Conservation (phyloP, 345 rosid genomes). For the Gossypium sturtianum region DNA sequence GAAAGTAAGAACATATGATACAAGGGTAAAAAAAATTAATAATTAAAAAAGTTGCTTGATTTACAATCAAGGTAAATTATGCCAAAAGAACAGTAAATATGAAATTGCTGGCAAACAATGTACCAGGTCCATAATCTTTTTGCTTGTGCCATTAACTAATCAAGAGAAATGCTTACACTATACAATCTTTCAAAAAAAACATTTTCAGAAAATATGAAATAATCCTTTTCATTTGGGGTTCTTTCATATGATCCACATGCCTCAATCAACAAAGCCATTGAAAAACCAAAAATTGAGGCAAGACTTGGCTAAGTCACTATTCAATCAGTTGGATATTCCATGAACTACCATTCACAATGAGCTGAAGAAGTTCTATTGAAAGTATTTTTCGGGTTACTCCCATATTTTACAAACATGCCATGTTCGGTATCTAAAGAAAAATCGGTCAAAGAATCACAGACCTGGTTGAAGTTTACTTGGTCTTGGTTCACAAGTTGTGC, state of each 20-base stretch:
- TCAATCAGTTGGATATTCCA: conserved; percentile 20
- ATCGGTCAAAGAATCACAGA: conserved; percentile 23
- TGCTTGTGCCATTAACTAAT: background rate
- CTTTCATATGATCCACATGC: conserved; percentile 14
- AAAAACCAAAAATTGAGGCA: conserved; percentile 31
- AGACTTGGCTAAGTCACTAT: conserved; percentile 25
- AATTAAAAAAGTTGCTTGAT: background rate
- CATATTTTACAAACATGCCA: conserved; percentile 36
- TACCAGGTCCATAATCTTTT: too few relatives aligned
- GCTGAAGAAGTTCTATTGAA: conserved; percentile 37
- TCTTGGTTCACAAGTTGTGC: conserved; percentile 19
- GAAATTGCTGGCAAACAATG: background rate
- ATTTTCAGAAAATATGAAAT: conserved; percentile 12
- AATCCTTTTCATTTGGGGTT: conserved; percentile 13
- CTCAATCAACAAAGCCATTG: conserved; percentile 29
- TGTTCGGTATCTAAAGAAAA: conserved; percentile 21
- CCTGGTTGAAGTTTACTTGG: conserved; percentile 21
- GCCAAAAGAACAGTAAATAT: background rate
- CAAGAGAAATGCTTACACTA: conserved; percentile 5
- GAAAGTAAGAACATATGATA: background rate
- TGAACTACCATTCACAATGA: conserved; percentile 25
- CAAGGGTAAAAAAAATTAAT: background rate
- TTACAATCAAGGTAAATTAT: background rate
- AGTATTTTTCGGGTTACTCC: conserved; percentile 33
- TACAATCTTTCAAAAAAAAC: conserved; percentile 14